A percentile compares a stretch with the other conserved stretches of the same genome.
Evolutionary conservation across 805 yeast genomes (phyloP).

Genomic region (Saccharomycopsis sp.): DNA sequence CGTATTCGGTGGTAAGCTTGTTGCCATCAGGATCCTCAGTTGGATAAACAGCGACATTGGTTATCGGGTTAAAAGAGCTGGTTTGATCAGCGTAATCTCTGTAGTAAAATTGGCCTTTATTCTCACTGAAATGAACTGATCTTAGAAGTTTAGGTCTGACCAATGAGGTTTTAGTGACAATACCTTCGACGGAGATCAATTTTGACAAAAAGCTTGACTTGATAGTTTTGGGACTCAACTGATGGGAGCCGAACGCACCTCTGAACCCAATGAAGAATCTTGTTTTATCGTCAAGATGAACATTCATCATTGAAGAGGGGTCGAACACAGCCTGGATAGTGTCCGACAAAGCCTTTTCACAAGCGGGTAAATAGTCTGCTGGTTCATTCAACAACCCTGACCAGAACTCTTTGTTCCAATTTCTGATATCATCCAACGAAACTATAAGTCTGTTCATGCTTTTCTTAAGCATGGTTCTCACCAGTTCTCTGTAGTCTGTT

Average conservation of each 20-base stretch:
- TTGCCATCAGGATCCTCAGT: slow-evolving; percentile 89
- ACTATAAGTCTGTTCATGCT: slow-evolving; percentile 60
- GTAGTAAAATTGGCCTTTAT: slow-evolving; percentile 75
- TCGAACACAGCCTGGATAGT: slow-evolving; percentile 67
- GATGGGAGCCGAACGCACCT: slow-evolving; percentile 87
- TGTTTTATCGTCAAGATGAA: slow-evolving; percentile 49
- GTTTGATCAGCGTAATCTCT: slow-evolving; percentile 91
- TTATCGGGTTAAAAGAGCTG: slow-evolving; percentile 76
- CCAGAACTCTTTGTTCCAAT: slow-evolving; percentile 74
- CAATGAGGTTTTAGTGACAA: slow-evolving; percentile 86
- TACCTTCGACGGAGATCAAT: slow-evolving; percentile 86
- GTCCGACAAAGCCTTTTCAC: slow-evolving; percentile 78
- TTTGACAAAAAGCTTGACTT: slow-evolving; percentile 69
- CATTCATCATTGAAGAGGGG: slow-evolving; percentile 43
- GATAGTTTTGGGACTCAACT: slow-evolving; percentile 81
- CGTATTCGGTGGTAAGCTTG: slow-evolving; percentile 83
- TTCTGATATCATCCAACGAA: slow-evolving; percentile 80
- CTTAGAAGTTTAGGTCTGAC: slow-evolving; percentile 88
- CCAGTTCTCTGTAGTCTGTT: slow-evolving; percentile 58
- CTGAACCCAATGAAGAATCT: slow-evolving; percentile 69
- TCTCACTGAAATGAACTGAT: slow-evolving; percentile 88
- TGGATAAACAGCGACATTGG: slow-evolving; percentile 82
- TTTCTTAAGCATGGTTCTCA: slow-evolving; percentile 62
- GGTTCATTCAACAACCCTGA: slow-evolving; percentile 66
- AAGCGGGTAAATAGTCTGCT: slow-evolving; percentile 80